Conservation (phyloP, 257 asterid genomes). For the Nicotiana tomentosiformis region DNA sequence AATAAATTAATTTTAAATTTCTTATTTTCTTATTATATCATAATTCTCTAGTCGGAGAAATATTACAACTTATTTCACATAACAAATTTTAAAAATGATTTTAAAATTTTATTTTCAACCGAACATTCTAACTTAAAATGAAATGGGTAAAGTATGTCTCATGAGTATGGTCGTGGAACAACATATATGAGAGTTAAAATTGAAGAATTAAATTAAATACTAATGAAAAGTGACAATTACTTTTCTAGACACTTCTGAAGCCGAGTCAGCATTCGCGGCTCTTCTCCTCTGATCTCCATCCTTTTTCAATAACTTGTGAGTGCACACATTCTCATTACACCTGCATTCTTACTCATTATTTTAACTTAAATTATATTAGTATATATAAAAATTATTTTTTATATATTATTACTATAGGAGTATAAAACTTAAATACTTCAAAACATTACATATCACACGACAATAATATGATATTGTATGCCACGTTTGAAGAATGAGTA, state of each 20-base stretch:
- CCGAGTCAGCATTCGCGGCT: conserved; percentile 20
- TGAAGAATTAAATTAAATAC: background rate
- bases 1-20: no score
- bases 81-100: no score
- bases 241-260: background rate
- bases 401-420: background rate
- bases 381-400: background rate
- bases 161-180: no score
- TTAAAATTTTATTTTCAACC: no score
- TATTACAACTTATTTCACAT: no score
- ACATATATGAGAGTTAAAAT: no score
- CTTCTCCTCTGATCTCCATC: conserved; percentile 5
- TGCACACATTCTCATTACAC: background rate
- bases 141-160: no score
- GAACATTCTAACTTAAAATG: no score
- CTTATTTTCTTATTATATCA: no score
- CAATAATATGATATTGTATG: background rate
- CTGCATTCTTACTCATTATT: background rate
- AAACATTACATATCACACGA: background rate
- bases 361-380: background rate
- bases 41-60: no score
- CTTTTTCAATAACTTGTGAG: background rate
- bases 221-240: background rate
- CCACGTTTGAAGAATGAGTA: background rate
- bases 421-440: background rate